phyloP scores from a whole-genome alignment of 1,139 yeast species.

The Debaryomyces fabryi region DNA sequence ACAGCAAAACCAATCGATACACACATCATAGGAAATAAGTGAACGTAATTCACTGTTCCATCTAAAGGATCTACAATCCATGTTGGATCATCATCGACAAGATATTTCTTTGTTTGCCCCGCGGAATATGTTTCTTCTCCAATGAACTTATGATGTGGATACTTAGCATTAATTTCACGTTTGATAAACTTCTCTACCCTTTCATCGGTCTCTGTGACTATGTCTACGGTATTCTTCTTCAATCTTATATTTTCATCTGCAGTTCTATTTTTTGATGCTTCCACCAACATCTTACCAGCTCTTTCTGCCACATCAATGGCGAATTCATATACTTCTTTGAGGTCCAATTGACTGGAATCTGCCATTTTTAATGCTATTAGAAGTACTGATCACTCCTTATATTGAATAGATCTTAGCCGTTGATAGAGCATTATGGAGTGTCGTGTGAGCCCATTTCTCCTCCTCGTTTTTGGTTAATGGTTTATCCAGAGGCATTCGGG shows the following conservation, averaged over 20 bases:
- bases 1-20: slow-evolving; percentile 11
- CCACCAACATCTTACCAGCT: slow-evolving; percentile 11
- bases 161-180: slow-evolving; percentile 31
- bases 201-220: slow-evolving; percentile 19
- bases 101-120: slow-evolving; percentile 9
- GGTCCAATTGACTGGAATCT: slow-evolving; percentile 5
- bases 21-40: slow-evolving; percentile 12
- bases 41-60: slow-evolving; percentile 12
- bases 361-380: not conserved
- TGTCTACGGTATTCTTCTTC: slow-evolving; percentile 12
- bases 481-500: not conserved
- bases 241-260: slow-evolving; percentile 4
- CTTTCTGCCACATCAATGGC: slow-evolving; percentile 10
- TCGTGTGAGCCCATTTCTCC: not conserved
- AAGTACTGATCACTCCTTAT: not conserved
- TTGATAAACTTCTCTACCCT: slow-evolving; percentile 53
- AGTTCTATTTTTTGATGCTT: slow-evolving; percentile 6
- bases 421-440: not conserved
- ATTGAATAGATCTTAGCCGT: not conserved
- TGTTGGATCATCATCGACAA: slow-evolving; percentile 11
- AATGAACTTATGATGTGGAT: slow-evolving; percentile 52
- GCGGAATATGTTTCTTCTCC: slow-evolving; percentile 50
- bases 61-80: slow-evolving; percentile 13
- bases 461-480: not conserved
- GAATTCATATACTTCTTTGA: slow-evolving; percentile 10